Evolutionary conservation across 148 eudicot species (phyloP), one percentile per base, ranked within the genome.

Genomic region (Nepenthes gracilis): DNA sequence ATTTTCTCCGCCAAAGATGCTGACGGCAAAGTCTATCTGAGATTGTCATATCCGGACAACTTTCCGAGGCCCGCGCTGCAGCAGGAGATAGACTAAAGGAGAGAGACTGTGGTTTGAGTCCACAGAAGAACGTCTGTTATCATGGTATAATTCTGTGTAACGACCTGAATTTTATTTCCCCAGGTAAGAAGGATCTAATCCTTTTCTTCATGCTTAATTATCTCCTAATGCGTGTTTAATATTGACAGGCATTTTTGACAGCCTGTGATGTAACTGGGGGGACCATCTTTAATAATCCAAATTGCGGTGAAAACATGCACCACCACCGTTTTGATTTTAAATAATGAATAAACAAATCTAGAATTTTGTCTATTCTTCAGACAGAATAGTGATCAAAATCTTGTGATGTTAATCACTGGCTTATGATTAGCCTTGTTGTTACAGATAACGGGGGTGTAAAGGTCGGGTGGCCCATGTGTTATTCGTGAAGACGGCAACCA

Each of bases 401-500:
- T 35, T 45, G 36, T 10, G 23, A 40, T 40, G 8, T 58, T 33
- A 8, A 38, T 47, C 47, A 59, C 8, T 47, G 57, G 64, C 57
- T 4, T 61, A 69, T 70, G 65, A 70, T 70, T 66, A 59, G 40
- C 43, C 49, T 55, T 14, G 37, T 60, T 64, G 47, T 32, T 57
- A 57, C 58, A 69, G 68, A 70, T 69, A 57, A 70, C 60, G 52
- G 56, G 59, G 64, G 45, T 52, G 62, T 38, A 74, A 74, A 33
- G 52, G 5, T 33, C 33, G 67, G 62, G 47, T 70, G 74, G 64
- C 68, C 74, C 78, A 75, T 75, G 71, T 75, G 78, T 70, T 70
- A 36, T 35, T 62, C 62, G 47, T 70, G 54, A 45, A 62, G 37
- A 62, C 34, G 58, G 45, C 71, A 75, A 70, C 55, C 57, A 47